Percentiles rank a stretch among this genome's conserved stretches.
phyloP scores from a whole-genome alignment of 345 rosid species.

The Gossypium mustelinum region DNA sequence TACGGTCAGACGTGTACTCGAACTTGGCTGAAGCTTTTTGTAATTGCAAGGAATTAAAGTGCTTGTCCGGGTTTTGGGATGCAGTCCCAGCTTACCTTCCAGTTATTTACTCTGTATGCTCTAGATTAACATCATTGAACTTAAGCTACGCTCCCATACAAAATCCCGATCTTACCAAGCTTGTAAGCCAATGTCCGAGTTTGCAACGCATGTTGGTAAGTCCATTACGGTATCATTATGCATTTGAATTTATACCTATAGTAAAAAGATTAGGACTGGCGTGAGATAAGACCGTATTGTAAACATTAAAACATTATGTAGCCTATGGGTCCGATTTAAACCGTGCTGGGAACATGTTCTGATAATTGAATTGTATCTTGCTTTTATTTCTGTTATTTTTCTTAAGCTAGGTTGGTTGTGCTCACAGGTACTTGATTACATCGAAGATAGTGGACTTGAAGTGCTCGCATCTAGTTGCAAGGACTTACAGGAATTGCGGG shows the following conservation, averaged over 20 bases:
- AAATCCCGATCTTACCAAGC: conserved; percentile 63
- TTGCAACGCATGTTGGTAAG: conserved; percentile 86
- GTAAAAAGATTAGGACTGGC: background rate
- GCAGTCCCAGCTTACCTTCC: conserved; percentile 81
- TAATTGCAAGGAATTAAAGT: conserved; percentile 60
- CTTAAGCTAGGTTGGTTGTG: conserved; percentile 21
- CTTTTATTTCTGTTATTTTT: background rate
- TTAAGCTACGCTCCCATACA: conserved; percentile 74
- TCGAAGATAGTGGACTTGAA: conserved; percentile 89
- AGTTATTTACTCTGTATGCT: conserved; percentile 63
- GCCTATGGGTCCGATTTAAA: background rate
- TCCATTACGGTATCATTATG: background rate
- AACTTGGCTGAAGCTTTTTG: conserved; percentile 55
- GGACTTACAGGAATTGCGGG: conserved; percentile 80
- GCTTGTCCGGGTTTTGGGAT: conserved; percentile 95
- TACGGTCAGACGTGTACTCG: conserved; percentile 44
- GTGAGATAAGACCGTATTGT: background rate
- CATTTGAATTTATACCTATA: background rate
- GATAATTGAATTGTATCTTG: background rate
- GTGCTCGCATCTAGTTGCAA: conserved; percentile 67
- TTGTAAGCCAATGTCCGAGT: conserved; percentile 58
- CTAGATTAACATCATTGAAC: conserved; percentile 70
- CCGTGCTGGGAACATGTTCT: background rate
- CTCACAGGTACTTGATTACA: conserved; percentile 78
- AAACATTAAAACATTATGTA: background rate